phyloP scores from a whole-genome alignment of 31 red algal genomes.

The Odonthalia washingtoniensis region DNA sequence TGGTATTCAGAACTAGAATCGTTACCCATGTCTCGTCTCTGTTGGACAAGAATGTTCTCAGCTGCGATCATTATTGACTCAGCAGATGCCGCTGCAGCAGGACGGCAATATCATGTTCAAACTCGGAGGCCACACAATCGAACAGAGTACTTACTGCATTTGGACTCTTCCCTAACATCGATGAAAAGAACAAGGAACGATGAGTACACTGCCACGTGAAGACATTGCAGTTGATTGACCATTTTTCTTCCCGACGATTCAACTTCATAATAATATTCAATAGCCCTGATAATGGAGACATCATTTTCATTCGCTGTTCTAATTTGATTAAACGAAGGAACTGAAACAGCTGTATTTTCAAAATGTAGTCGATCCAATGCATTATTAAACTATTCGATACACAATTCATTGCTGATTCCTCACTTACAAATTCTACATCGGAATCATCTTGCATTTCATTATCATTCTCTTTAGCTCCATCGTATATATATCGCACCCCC shows the following conservation, averaged over 20 bases:
- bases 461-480: neutral
- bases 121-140: constrained; percentile 71
- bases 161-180: too few relatives aligned
- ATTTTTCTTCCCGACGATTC: neutral
- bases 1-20: too few relatives aligned
- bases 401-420: neutral
- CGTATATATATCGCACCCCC: too few relatives aligned
- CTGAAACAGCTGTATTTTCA: neutral
- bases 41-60: constrained; percentile 69
- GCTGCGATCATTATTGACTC: constrained; percentile 72
- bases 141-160: constrained; percentile 71
- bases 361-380: neutral
- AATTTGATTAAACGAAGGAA: neutral
- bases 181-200: neutral
- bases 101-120: constrained; percentile 68
- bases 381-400: neutral
- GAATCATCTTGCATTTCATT: neutral
- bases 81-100: constrained; percentile 61
- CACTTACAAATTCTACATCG: neutral
- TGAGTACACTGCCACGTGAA: neutral
- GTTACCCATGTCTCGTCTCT: constrained; percentile 46
- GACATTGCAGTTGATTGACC: neutral
- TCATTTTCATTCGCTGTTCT: neutral
- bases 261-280: neutral
- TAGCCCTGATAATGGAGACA: neutral